Base-by-base conservation (phyloP, 257 asterid species). In the Nicotiana undulata region DNA sequence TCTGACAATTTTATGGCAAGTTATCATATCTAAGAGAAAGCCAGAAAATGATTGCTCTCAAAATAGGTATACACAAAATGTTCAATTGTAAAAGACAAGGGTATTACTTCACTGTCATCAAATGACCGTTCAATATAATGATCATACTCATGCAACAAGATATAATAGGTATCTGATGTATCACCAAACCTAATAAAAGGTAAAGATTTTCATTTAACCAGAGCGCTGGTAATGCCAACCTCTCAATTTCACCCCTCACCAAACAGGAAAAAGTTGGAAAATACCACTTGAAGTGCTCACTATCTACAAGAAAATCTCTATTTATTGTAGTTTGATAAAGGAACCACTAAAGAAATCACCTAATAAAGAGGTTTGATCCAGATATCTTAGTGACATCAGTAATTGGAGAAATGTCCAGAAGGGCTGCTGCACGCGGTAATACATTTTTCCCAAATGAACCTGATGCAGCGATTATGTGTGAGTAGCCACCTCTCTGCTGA, bases 401-500 rank as follows among this genome's bases (percentile, higher is more conserved):
- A 68, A 96, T 82, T 80, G 99, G 99, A 88, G 98, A 94, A 88
- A 92, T 94, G 79, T 93, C 97, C 44, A 96, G 87, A 82, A 92
- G 93, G 26, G 99, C 99, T 76, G 99, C 98, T 63, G 97, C 99
- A 80, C 98, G 98, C 44, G 99, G 98, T 56, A 96, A 89, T 80
- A 94, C 80, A 85, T 94, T 94, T 85, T 96, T 96, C 83, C 98
- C 98, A 83, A 96, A 96, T 53, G 99, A 92, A 80, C 97, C 92
- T 31, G 98, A 94, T 78, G 94, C 86, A 16, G 97, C 86, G 63
- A 93, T 85, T 77, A 96, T 88, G 85, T 96, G 99, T 2, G 99
- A 92, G 86, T 89, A 96, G 84, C 88, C 85, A 28, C 94, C 89
- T 81, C 89, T 89, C 84, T 89, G 91, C 83, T 92, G 98, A 91